Base-by-base conservation (phyloP, 75 land plant genomes). In the Cunninghamia lanceolata region DNA sequence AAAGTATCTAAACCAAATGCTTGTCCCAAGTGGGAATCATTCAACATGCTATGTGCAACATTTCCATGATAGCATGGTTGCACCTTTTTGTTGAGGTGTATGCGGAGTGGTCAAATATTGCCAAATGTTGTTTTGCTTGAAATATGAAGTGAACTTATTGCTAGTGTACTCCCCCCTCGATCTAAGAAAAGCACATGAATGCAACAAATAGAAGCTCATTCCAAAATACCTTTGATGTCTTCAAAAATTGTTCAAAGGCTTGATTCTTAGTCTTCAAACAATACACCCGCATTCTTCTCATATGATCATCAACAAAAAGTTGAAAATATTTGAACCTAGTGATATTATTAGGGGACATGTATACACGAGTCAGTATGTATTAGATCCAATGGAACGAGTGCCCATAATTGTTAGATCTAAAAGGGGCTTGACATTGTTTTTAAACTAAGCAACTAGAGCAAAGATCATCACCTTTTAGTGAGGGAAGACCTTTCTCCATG, bases 1-100 rank as follows among this genome's bases (percentile, higher is more conserved):
- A 86, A n/a, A 25, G 63, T 85, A 71, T 86, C 85, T 71, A 47
- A 50, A 85, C 88, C 86, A 78, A 86, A 89, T 17, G 15, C 6
- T 34, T 47, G 14, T 34, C 39, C 16, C 42, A 89, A 28, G 14
- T 53, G 32, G 13, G 50, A 14, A 70, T 50, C 63, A 38, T 43
- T 34, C 45, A 86, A 76, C 73, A 86, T 74, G 25, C 47, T n/a
- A n/a, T 77, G 8, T 81, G 17, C n/a, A 82, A 88, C 82, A 63
- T 85, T 45, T 86, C 75, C 25, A 86, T 28, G 17, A 89, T 82
- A 10, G 87, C 79, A 16, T 52, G 28, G 43, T 19, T 59, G 1
- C 25, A 6, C 9, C 88, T 80, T 80, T 86, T 52, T 35, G 71
- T 56, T 50, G 68, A 59, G 68, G 68, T 9, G 9, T 59, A 25